Evolutionary conservation across 73 alveolate genomes (phyloP), one percentile per base, ranked within the genome.

Genomic region (Diophrys appendiculata): DNA sequence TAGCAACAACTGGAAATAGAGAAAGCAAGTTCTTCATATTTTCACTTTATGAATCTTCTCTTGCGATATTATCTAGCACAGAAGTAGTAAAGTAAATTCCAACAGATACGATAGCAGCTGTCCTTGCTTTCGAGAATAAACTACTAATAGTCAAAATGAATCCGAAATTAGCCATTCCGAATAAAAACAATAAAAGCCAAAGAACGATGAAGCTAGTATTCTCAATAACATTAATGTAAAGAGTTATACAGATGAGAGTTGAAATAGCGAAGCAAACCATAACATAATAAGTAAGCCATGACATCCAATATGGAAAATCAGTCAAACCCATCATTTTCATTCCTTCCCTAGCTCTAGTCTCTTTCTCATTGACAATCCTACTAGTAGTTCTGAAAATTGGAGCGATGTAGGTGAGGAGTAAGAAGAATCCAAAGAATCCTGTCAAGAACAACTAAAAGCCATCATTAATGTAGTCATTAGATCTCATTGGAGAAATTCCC

Each of bases 251-350:
- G 52, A 73, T 34, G 27, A 87, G 29, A 43, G 75, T 29, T 33
- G 83, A 33, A 29, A 80, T 87, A 32, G 72, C 65, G 8, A 94
- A 69, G 74, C 87, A 89, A n/a, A 96, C 91, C 0, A 91, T 75
- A 2, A 91, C 64, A 81, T 93, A 96, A 84, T 88, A 83, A 8
- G 91, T 83, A 54, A 97, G 88, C 97, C 97, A 96, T 0, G 99
- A 96, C 25, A 91, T 78, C 92, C 97, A 97, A 77, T 94, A 97
- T 27, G 96, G 88, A 23, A 91, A 76, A 65, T 95, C 97, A 27
- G 88, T 86, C 73, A 97, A 71, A 29, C 99, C 99, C 99, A 97
- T 97, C 87, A 97, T 95, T 91, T 93, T 97, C 99, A 97, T 97
- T 3, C 97, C 95, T 91, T 97, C 99, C 93, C 97, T 96, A 8